Evolutionary conservation across 345 rosid genomes (phyloP).

Genomic region (Isatis tinctoria): DNA sequence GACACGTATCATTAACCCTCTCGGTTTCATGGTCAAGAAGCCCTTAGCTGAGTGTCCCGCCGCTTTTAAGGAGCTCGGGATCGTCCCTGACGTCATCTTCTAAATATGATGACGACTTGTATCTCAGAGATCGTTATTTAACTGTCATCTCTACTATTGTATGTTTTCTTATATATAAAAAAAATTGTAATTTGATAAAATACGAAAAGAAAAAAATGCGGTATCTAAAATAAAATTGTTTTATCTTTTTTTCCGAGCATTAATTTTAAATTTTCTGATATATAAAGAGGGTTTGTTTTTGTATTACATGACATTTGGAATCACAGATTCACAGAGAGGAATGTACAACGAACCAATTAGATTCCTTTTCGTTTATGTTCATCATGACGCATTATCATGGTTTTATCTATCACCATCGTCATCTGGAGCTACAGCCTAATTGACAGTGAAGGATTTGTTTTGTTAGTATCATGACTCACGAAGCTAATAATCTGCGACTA

Average conservation of each 20-base stretch:
- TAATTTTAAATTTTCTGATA: not conserved
- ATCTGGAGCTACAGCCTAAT: constrained; percentile 1
- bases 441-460: not conserved
- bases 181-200: not conserved
- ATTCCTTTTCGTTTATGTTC: not conserved
- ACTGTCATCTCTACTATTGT: not conserved
- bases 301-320: not conserved
- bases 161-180: not conserved
- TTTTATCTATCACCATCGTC: constrained; percentile 8
- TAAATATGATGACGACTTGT: constrained; percentile 11
- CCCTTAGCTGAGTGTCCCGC: constrained; percentile 43
- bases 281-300: not conserved
- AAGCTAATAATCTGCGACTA: not conserved
- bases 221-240: not conserved
- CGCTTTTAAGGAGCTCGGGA: constrained; percentile 53
- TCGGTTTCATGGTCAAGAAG: constrained; percentile 50
- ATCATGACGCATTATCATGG: not conserved
- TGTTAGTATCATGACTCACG: not conserved
- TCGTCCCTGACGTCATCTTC: constrained; percentile 26
- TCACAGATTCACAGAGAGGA: not conserved
- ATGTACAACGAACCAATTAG: constrained; percentile 7
- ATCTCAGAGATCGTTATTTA: not conserved
- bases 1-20: constrained; percentile 49
- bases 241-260: not conserved
- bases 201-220: not conserved